These are phyloP conservation scores for Monosporascus ibericus DNA, from an alignment of 2,329 filamentous ascomycete species.

Conservation along the genomic window DNA sequence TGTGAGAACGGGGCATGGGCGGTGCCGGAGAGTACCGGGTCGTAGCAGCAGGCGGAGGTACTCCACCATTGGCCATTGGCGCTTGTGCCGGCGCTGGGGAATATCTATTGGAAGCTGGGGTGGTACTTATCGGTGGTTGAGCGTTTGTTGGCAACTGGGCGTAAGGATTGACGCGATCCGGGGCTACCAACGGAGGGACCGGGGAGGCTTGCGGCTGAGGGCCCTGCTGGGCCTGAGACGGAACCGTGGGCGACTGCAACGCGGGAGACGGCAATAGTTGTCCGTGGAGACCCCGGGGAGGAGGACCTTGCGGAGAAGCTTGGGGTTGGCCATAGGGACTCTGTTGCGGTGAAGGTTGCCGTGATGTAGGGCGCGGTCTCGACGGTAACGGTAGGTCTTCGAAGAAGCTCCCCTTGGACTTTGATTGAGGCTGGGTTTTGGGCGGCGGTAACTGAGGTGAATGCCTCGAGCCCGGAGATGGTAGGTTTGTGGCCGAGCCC, in stretches of 20 bases:
- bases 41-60: constrained; percentile 29
- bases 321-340: constrained; percentile 29
- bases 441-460: constrained; percentile 25
- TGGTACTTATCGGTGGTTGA: constrained; percentile 24
- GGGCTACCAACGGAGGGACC: constrained; percentile 42
- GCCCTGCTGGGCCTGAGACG: constrained; percentile 6
- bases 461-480: constrained; percentile 33
- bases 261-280: constrained; percentile 9
- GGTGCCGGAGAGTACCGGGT: constrained; percentile 52
- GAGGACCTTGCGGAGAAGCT: constrained; percentile 22
- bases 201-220: constrained; percentile 19
- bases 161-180: constrained; percentile 48
- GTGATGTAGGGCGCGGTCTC: constrained; percentile 55
- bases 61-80: constrained; percentile 32
- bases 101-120: constrained; percentile 41
- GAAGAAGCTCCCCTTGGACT: constrained; percentile 58
- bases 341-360: constrained; percentile 36
- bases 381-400: constrained; percentile 65
- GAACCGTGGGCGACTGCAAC: constrained; percentile 5
- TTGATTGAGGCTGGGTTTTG: constrained; percentile 23
- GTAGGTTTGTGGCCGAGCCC: constrained; percentile 19
- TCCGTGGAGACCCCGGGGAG: constrained; percentile 16
- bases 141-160: constrained; percentile 35
- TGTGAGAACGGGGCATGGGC: constrained; percentile 31
- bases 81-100: constrained; percentile 50